Conservation (phyloP, 805 yeast genomes). For the Pichia cephalocereana region DNA sequence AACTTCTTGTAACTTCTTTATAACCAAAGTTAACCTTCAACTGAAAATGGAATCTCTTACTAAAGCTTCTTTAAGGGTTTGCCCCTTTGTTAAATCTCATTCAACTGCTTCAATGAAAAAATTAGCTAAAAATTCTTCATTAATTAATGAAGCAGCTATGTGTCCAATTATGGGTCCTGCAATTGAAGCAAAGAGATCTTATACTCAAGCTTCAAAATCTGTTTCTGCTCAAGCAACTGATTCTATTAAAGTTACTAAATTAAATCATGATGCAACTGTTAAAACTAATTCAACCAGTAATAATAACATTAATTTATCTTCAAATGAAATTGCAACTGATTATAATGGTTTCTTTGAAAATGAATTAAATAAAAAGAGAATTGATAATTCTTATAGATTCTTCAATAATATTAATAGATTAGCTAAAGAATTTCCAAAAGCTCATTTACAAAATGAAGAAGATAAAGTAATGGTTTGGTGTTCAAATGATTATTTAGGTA, state of each 20-base stretch:
- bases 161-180: conserved; percentile 95
- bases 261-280: conserved; percentile 26
- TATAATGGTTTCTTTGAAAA: conserved; percentile 58
- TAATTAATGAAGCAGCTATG: conserved; percentile 51
- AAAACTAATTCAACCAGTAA: conserved; percentile 21
- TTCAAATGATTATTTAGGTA: conserved; percentile 93
- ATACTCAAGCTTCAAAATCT: conserved; percentile 39
- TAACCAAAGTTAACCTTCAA: not conserved
- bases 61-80: conserved; percentile 64
- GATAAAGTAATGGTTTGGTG: conserved; percentile 99
- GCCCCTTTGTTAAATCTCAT: conserved; percentile 68
- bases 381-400: conserved; percentile 88
- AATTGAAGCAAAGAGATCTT: conserved; percentile 33
- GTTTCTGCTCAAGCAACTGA: conserved; percentile 37
- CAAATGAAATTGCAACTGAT: conserved; percentile 53
- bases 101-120: conserved; percentile 52
- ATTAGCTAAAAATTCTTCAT: conserved; percentile 36
- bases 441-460: conserved; percentile 65
- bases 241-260: conserved; percentile 20
- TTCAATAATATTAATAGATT: conserved; percentile 96
- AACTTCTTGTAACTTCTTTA: no score
- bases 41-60: conserved; percentile 68
- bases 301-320: conserved; percentile 19
- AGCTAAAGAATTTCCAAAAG: conserved; percentile 88
- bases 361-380: conserved; percentile 66